Evolutionary conservation across 805 yeast species (phyloP).

Genomic region (Torulaspora gathmanii): DNA sequence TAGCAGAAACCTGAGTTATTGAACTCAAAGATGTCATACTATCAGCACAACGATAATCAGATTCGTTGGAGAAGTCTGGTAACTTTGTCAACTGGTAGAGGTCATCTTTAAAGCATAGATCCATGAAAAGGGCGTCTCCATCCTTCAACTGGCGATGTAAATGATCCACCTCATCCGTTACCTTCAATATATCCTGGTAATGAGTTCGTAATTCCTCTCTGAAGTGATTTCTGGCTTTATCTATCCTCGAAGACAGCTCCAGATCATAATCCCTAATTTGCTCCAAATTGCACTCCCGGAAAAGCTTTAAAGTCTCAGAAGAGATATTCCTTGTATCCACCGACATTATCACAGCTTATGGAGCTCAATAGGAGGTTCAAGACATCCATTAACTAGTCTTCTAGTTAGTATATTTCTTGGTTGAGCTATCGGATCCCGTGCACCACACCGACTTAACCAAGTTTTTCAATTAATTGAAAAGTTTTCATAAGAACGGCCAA

Average conservation of each 20-base stretch:
- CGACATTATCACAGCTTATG: not conserved
- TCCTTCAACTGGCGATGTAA: slow-evolving; percentile 17
- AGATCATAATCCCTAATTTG: slow-evolving; percentile 18
- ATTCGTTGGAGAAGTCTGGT: slow-evolving; percentile 11
- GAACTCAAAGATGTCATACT: not conserved
- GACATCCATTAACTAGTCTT: not conserved
- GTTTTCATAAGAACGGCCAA: slow-evolving; percentile 9
- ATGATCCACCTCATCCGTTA: slow-evolving; percentile 22
- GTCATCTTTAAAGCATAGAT: slow-evolving; percentile 33
- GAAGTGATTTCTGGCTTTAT: slow-evolving; percentile 19
- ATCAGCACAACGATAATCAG: not conserved
- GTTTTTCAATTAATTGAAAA: slow-evolving; percentile 9
- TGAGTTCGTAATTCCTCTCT: slow-evolving; percentile 20
- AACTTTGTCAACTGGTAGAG: slow-evolving; percentile 21
- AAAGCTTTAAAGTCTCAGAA: slow-evolving; percentile 13
- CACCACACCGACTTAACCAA: slow-evolving; percentile 10
- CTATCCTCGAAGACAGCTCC: slow-evolving; percentile 16
- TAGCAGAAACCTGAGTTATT: not conserved
- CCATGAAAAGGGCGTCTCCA: slow-evolving; percentile 25
- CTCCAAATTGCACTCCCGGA: slow-evolving; percentile 14
- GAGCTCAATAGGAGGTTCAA: not conserved
- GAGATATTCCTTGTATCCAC: not conserved
- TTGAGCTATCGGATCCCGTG: slow-evolving; percentile 3
- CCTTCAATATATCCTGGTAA: slow-evolving; percentile 26
- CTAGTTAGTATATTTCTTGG: no score